A percentile compares a stretch with the other conserved stretches of the same genome.
Conservation (phyloP, 139 green algal genomes). For the Chlamydomonas asymmetrica region DNA sequence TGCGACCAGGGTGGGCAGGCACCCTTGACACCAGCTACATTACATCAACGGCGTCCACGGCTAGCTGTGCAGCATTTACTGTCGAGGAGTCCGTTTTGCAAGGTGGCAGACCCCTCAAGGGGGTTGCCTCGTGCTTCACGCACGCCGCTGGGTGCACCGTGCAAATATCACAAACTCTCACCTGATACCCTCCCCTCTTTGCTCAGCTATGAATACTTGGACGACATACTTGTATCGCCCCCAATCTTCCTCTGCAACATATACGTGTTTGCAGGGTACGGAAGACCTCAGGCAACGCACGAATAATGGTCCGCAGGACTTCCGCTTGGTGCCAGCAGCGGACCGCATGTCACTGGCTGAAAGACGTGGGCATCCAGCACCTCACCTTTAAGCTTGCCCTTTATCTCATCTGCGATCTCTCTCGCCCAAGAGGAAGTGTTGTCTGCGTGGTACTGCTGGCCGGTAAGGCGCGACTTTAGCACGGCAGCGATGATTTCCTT, state of each 20-base stretch:
- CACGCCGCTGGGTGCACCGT: no score
- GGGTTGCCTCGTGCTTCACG: no score
- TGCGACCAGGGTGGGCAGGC: no score
- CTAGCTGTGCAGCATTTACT: no score
- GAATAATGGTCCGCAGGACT: no score
- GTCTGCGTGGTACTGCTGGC: constrained; percentile 71
- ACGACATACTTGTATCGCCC: constrained; percentile 80
- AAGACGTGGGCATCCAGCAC: background rate
- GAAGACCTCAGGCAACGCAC: no score
- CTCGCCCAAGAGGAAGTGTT: constrained; percentile 67
- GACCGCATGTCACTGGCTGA: background rate
- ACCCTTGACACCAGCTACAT: no score
- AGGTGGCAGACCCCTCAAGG: no score
- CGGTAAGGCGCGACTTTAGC: constrained; percentile 56
- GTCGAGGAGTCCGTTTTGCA: no score
- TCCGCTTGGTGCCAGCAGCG: no score
- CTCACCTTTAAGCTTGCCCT: constrained; percentile 73
- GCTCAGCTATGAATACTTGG: constrained; percentile 81
- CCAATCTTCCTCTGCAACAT: constrained; percentile 61
- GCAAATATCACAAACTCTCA: no score
- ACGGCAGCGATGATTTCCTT: constrained; percentile 66
- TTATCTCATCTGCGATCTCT: constrained; percentile 85
- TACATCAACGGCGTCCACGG: no score
- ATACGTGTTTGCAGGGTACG: background rate
- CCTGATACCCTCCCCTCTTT: constrained; percentile 73